These are phyloP conservation scores for Lentinula guzmanii DNA, from an alignment of 768 basidiomycete species.

Conservation along the genomic window DNA sequence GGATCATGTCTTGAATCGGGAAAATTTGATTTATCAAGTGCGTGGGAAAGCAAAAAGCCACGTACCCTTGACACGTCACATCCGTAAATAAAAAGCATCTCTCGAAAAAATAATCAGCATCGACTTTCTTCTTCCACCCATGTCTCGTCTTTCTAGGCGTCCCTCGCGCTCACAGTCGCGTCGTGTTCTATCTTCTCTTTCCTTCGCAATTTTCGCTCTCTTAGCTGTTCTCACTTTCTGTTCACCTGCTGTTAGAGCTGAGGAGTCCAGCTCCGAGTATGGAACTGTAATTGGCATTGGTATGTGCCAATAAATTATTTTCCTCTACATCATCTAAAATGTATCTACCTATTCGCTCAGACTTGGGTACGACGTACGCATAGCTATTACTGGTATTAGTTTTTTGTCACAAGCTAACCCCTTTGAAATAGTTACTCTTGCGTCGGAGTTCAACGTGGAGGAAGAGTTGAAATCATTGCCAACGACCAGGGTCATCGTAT, in stretches of 20 bases:
- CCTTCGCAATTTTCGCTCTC: constrained; percentile 54
- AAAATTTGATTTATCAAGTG: not conserved
- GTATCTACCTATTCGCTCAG: constrained; percentile 27
- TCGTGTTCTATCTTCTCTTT: constrained; percentile 52
- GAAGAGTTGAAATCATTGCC: constrained; percentile 85
- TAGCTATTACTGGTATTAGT: not conserved
- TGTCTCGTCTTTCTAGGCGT: constrained; percentile 34
- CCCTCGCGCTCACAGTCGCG: constrained; percentile 57
- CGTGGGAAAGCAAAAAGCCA: not conserved
- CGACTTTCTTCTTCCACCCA: constrained; percentile 14
- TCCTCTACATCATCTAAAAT: not conserved
- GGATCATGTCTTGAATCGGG: not conserved
- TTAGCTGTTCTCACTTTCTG: constrained; percentile 69
- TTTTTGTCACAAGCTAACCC: not conserved
- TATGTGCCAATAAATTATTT: constrained; percentile 26
- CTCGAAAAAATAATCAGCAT: not conserved
- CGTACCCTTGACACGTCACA: constrained; percentile 1
- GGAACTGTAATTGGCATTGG: constrained; percentile 94
- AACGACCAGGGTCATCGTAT: constrained; percentile 89
- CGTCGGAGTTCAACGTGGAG: constrained; percentile 85
- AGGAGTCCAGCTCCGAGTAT: constrained; percentile 68
- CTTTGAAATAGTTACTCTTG: constrained; percentile 71
- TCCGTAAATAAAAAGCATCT: not conserved
- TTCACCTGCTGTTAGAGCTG: constrained; percentile 57
- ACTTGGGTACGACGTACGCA: constrained; percentile 85